Base-by-base conservation (phyloP, 2,329 filamentous ascomycete species). In the Aaosphaeria pasadenensis region DNA sequence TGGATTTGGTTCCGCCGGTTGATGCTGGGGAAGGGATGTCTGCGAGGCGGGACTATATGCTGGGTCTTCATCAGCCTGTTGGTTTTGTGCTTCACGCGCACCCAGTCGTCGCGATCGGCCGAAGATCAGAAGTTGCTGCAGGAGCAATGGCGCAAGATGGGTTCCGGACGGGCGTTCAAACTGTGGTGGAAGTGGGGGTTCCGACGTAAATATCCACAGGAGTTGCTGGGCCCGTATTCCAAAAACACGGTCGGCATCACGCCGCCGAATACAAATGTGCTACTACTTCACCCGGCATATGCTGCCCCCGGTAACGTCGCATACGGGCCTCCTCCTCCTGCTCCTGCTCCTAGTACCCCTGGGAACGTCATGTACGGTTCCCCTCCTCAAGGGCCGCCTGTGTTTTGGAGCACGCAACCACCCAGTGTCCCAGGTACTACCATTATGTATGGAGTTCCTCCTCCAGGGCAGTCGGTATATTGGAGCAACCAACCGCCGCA, bases 1-100 rank as follows among this genome's bases (percentile, higher is more conserved):
- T 69, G 54, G 52, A 58, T 67, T 46, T 69, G 65, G 65, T 69
- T 67, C 58, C 62, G 63, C 11, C 57, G 65, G 17, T 55, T 69
- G 11, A 69, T 69, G 65, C 47, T 57, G 2, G 65, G 65, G 11
- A 61, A 59, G 41, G 59, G 55, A 9, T 57, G 57, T 5, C 54
- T 69, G 47, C 59, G 65, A 5, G 58, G 59, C 35, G 65, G 65
- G n/a, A 67, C 65, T 0, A 45, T 66, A 1, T 65, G 50, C 42
- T 69, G 64, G 65, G 47, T 67, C 11, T 28, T 60, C 24, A 54
- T 69, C 30, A 62, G 57, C 1, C 54, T 69, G 0, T 64, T 56
- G 59, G 53, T 69, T 0, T 42, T 59, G 0, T 67, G 64, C 51
- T 66, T 67, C 44, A 67, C 63, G 4, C 59, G 64, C 30, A 56